phyloP scores from a whole-genome alignment of 768 basidiomycete genomes.

The Russula emetica region DNA sequence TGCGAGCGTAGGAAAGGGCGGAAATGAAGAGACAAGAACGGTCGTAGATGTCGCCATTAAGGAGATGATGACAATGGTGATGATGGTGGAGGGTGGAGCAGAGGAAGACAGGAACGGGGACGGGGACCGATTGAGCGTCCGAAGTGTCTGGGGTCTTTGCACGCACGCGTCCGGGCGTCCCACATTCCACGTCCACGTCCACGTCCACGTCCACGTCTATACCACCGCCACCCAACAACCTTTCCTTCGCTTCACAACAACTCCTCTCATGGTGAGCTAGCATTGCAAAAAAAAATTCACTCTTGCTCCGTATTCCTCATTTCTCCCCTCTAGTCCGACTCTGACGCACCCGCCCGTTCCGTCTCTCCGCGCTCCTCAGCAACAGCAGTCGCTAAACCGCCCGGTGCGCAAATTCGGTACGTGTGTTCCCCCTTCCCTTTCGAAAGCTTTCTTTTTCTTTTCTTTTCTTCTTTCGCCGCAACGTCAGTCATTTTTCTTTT shows the following conservation, averaged over 20 bases:
- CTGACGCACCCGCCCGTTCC: conserved; percentile 55
- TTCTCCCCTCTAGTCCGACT: conserved; percentile 59
- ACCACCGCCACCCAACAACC: neutral
- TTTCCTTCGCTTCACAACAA: neutral
- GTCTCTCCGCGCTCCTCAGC: conserved; percentile 39
- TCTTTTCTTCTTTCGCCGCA: too few species aligned
- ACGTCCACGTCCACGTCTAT: neutral
- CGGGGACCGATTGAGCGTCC: neutral
- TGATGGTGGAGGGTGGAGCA: neutral
- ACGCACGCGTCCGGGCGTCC: neutral
- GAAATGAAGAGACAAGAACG: conserved; percentile 55
- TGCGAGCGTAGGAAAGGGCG: conserved; percentile 55
- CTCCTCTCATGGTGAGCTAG: conserved; percentile 7
- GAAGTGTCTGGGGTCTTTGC: neutral
- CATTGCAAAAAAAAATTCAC: neutral
- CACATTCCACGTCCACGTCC: too few species aligned
- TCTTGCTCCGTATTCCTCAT: neutral
- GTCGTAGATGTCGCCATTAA: conserved; percentile 48
- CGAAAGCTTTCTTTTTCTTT: too few species aligned
- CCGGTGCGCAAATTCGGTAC: conserved; percentile 79
- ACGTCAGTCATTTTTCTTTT: neutral
- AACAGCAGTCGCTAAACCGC: conserved; percentile 61
- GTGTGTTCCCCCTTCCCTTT: conserved; percentile 28
- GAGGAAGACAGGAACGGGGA: too few species aligned
- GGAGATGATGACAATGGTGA: neutral